Evolutionary conservation across 129 eudicot species (phyloP).

Genomic region (Rutidosis leptorrhynchoides): DNA sequence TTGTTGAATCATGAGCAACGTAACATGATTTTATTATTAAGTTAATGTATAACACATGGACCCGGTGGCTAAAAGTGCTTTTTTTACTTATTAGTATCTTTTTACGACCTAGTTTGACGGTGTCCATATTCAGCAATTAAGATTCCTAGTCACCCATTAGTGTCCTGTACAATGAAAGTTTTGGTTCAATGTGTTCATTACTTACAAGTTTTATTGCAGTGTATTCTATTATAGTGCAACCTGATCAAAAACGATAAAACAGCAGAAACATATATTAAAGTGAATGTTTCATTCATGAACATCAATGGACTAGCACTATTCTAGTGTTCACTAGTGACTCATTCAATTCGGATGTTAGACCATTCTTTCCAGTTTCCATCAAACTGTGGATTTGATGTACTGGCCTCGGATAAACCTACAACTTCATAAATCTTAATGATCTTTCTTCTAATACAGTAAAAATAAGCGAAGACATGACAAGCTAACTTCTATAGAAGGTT

Average conservation of each 20-base stretch:
- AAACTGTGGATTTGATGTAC: neutral
- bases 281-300: neutral
- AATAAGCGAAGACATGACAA: neutral
- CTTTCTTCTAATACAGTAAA: neutral
- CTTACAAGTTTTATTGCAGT: neutral
- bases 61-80: too few species aligned
- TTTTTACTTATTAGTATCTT: too few species aligned
- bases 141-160: too few species aligned
- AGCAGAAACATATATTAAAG: neutral
- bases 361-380: neutral
- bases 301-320: neutral
- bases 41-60: too few species aligned
- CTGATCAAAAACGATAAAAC: neutral
- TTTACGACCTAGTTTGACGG: too few species aligned
- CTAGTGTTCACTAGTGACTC: too few species aligned
- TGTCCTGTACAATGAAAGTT: neutral
- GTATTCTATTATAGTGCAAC: too few species aligned
- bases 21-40: too few species aligned
- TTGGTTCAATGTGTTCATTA: too few species aligned
- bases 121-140: too few species aligned
- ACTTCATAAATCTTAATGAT: neutral
- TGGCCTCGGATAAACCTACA: neutral
- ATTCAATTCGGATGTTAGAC: neutral
- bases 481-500: neutral
- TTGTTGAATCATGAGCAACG: too few species aligned